Evolutionary conservation across 2,329 filamentous ascomycete genomes (phyloP), one percentile per base, ranked within the genome.

Genomic region (Aspergillus glaucus): DNA sequence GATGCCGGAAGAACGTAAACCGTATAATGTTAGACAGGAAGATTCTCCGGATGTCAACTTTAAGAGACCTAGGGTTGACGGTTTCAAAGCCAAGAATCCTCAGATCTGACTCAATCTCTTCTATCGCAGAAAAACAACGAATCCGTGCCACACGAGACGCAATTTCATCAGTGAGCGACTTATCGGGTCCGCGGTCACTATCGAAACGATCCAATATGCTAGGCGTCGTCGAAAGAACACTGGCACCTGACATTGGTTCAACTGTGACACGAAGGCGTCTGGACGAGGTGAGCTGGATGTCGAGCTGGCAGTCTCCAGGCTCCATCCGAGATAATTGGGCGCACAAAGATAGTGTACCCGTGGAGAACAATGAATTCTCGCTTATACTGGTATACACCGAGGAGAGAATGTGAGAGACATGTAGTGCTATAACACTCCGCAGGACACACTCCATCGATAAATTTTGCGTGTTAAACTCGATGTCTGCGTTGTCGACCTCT

Each of bases 391-490:
- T 72, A 59, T 84, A 79, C 6, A 88, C 84, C 5, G 78, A 77
- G n/a, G 74, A 76, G 40, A 97, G 76, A 22, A 91, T 81, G 59
- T 86, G 77, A 50, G 81, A 82, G 24, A 85, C 80, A 64, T 97
- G 92, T 52, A 79, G 78, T 30, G 86, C 85, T 58, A 94, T 85
- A 15, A 91, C 82, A 30, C 79, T 78, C 58, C 85, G 85, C 40
- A 98, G 70, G 3, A 95, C 79, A 4, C 72, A 64, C 62, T 95
- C 88, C 44, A 87, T 78, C 2, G 87, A 93, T 19, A 97, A 75
- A 10, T 78, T 73, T 39, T 79, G 72, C 42, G 79, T 72, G 61
- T 94, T 79, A 30, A 95, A 75, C 2, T 77, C 65, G 24, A 96
- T 76, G n/a, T 81, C 71, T n/a, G 75, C 71, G 49, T 86, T 80